Conservation (phyloP, 1,139 yeast genomes). For the Pichia terricola region DNA sequence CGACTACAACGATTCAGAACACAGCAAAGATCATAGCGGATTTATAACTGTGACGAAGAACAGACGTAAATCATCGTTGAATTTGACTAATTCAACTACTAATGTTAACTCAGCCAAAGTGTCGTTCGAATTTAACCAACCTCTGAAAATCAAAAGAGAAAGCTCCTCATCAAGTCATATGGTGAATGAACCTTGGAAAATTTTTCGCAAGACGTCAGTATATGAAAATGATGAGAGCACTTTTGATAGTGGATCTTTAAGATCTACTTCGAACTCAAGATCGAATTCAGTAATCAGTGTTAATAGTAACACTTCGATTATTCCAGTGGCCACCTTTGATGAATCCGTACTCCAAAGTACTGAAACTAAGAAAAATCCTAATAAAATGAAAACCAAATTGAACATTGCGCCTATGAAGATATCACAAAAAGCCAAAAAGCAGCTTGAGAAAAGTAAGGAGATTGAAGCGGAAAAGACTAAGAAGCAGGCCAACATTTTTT, state of each 20-base stretch:
- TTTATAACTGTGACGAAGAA: constrained; percentile 8
- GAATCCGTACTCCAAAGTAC: constrained; percentile 5
- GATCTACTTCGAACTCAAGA: no score
- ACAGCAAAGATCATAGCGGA: neutral
- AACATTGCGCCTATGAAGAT: constrained; percentile 9
- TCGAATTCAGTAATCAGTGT: no score
- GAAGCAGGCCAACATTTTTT: neutral
- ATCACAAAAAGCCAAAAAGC: constrained; percentile 23
- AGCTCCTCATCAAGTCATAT: no score
- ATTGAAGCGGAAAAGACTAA: constrained; percentile 27
- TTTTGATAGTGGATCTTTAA: no score
- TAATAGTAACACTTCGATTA: no score
- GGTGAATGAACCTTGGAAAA: no score
- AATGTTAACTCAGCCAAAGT: no score
- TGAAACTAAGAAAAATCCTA: constrained; percentile 2
- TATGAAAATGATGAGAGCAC: no score
- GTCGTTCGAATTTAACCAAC: no score
- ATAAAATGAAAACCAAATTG: constrained; percentile 2
- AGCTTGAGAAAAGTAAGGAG: constrained; percentile 26
- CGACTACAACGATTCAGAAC: constrained; percentile 2
- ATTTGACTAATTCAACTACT: constrained; percentile 1
- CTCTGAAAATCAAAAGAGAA: no score
- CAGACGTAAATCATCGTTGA: constrained; percentile 15
- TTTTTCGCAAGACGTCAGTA: no score
- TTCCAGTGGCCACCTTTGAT: constrained; percentile 2